Evolutionary conservation across 1,284 basidiomycete species (phyloP).

Genomic region (Lignosus rhinocerotis): DNA sequence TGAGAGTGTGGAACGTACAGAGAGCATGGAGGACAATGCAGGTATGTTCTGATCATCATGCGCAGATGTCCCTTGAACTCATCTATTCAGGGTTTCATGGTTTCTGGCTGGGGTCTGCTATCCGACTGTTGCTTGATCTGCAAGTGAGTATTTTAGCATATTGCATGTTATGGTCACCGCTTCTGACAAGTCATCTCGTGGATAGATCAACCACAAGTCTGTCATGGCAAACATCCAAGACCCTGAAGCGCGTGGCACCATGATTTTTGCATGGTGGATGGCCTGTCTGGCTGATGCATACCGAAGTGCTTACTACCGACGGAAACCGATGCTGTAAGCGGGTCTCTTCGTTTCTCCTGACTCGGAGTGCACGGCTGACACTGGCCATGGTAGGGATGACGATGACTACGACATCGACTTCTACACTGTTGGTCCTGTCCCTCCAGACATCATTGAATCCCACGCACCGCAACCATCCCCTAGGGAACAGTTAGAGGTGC

Average conservation of each 20-base stretch:
- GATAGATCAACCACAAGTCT: slow-evolving; percentile 78
- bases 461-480: slow-evolving; percentile 57
- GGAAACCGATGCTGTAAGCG: slow-evolving; percentile 65
- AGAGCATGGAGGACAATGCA: slow-evolving; percentile 65
- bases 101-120: slow-evolving; percentile 79
- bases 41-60: slow-evolving; percentile 39
- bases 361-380: slow-evolving; percentile 2
- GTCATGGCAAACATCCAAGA: slow-evolving; percentile 70
- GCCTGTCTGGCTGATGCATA: slow-evolving; percentile 62
- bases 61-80: not conserved
- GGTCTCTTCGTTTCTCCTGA: slow-evolving; percentile 11
- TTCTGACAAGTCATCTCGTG: slow-evolving; percentile 10
- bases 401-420: slow-evolving; percentile 78
- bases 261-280: slow-evolving; percentile 86
- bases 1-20: slow-evolving; percentile 37
- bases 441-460: slow-evolving; percentile 48
- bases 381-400: slow-evolving; percentile 44
- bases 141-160: slow-evolving; percentile 45
- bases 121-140: slow-evolving; percentile 74
- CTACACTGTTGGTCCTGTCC: slow-evolving; percentile 68
- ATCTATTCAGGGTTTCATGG: slow-evolving; percentile 64
- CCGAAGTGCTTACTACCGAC: slow-evolving; percentile 58
- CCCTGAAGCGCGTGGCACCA: slow-evolving; percentile 70
- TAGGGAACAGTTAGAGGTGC: slow-evolving; percentile 74
- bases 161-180: not conserved